These are phyloP conservation scores for Pneumocystis jirovecii DNA, from an alignment of 1,139 yeast species.

Conservation along the genomic window DNA sequence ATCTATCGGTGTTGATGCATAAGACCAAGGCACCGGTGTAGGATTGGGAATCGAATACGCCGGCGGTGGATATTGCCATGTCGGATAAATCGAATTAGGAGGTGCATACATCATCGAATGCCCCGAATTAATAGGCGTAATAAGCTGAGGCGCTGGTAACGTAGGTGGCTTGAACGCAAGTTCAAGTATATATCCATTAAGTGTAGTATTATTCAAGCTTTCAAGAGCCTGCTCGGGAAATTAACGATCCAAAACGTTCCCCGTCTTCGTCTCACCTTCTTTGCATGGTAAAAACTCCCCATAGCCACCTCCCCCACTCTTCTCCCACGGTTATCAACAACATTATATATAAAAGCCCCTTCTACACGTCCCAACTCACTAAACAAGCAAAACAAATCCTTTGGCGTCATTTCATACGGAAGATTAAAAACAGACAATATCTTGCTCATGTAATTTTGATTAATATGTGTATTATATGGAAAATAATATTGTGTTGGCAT, in stretches of 20 bases:
- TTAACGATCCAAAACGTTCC: neutral
- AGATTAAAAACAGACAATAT: neutral
- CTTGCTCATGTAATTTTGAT: neutral
- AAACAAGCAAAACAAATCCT: neutral
- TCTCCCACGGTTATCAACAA: neutral
- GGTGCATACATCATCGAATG: neutral
- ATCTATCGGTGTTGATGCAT: neutral
- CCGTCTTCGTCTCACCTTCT: neutral
- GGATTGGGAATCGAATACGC: neutral
- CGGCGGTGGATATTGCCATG: neutral
- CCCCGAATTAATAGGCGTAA: neutral
- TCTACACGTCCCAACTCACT: conserved; percentile 1
- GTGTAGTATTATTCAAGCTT: neutral
- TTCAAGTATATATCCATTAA: conserved; percentile 1
- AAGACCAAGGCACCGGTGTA: neutral
- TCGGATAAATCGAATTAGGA: neutral
- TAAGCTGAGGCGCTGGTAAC: neutral
- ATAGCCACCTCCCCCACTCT: neutral
- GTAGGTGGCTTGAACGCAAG: neutral
- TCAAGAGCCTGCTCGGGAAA: neutral
- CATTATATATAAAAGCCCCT: neutral
- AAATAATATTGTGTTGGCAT: neutral
- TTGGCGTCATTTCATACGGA: neutral
- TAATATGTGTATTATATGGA: neutral
- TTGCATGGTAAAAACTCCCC: conserved; percentile 1